Base-by-base conservation (phyloP, 805 yeast genomes). In the Myxozyma kluyveri region DNA sequence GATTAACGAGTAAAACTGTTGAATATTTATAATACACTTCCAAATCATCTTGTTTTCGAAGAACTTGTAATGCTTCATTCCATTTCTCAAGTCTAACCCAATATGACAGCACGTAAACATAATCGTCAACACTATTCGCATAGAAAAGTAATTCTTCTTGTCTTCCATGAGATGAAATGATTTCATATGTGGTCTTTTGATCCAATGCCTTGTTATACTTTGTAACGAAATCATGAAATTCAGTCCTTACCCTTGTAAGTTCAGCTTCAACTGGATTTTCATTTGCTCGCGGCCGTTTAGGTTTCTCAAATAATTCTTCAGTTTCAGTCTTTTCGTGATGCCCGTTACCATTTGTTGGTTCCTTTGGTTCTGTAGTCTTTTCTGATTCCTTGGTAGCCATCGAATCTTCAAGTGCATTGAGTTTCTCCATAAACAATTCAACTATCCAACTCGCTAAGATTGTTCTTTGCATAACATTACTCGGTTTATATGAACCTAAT, bases 71-170 rank as follows among this genome's bases (percentile, higher is more conserved):
- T 0, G 95, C 85, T 50, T 83, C 83, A 12, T 71, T 66, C 96
- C 96, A 93, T 54, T 82, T 77, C 56, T 83, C 84, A 24, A 75
- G 65, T 46, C 82, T 78, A 10, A 90, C 75, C 78, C 89, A 81
- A 66, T 84, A 81, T 4, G 81, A 73, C 27, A 90, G 66, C 1
- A 88, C 84, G 66, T 77, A 86, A 41, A 79, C 80, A 63, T 76
- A 80, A 65, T 93, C 96, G 41, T 79, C 74, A 5, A 84, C 75
- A 18, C 82, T 63, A 31, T 79, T 80, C 0, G 96, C 90, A 67
- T 78, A 88, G 52, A 72, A 76, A 1, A 91, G 62, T 14, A 89
- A 69, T 64, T 83, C 85, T 0, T 77, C 74, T 43, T 77, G 77
- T 51, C 85, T 74, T 54, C 88, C 84, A 61, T 85, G 85, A 2